Evolutionary conservation across 805 yeast genomes (phyloP).

Genomic region (Candida orba): DNA sequence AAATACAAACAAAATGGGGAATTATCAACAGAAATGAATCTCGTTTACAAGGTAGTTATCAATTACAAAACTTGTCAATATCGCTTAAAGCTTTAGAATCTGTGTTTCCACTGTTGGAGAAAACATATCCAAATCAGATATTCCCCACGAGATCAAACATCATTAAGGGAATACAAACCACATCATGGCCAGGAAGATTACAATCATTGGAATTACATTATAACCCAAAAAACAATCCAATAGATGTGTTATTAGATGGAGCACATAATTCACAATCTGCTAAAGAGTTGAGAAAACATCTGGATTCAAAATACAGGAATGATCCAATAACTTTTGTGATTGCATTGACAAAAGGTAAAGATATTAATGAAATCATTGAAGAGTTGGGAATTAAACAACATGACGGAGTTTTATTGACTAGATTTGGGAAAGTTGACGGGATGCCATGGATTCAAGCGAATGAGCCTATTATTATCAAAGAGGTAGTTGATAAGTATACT

Average conservation of each 20-base stretch:
- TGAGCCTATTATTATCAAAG: slow-evolving; percentile 21
- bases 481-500: slow-evolving; percentile 22
- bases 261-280: slow-evolving; percentile 92
- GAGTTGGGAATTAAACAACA: slow-evolving; percentile 35
- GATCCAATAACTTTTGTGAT: slow-evolving; percentile 43
- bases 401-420: slow-evolving; percentile 57
- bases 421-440: slow-evolving; percentile 65
- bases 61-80: slow-evolving; percentile 58
- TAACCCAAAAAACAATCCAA: slow-evolving; percentile 12
- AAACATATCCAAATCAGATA: slow-evolving; percentile 18
- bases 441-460: slow-evolving; percentile 89
- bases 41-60: slow-evolving; percentile 70
- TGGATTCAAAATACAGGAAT: slow-evolving; percentile 26
- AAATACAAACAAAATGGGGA: slow-evolving; percentile 27
- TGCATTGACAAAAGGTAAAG: slow-evolving; percentile 74
- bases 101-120: slow-evolving; percentile 19
- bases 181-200: slow-evolving; percentile 85
- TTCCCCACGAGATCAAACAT: slow-evolving; percentile 31
- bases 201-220: slow-evolving; percentile 39
- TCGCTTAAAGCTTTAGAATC: slow-evolving; percentile 52
- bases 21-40: slow-evolving; percentile 26
- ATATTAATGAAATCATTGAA: slow-evolving; percentile 41
- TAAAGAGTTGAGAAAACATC: slow-evolving; percentile 51
- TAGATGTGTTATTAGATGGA: slow-evolving; percentile 65
- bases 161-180: slow-evolving; percentile 42